Conservation (phyloP, 2,329 filamentous ascomycete species). For the Epicoccum sorghinum region DNA sequence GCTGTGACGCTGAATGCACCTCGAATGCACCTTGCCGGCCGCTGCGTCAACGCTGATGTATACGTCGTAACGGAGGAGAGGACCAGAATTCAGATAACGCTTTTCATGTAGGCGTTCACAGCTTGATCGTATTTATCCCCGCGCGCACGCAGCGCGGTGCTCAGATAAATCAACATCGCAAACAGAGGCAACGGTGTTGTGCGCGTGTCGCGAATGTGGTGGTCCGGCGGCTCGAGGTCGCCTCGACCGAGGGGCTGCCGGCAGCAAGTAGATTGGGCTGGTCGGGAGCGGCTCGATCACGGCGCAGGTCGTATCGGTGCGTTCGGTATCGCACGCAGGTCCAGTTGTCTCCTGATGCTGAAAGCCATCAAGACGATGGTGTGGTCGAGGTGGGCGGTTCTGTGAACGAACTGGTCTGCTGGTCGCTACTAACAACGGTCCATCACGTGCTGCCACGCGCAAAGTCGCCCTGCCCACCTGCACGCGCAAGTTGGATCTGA, state of each 20-base stretch:
- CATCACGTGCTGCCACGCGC: conserved; percentile 10
- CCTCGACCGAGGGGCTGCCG: conserved; percentile 30
- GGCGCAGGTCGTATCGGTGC: background rate
- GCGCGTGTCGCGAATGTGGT: background rate
- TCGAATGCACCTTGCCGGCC: background rate
- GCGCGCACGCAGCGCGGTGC: background rate
- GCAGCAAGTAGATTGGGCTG: conserved; percentile 14
- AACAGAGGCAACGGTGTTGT: background rate
- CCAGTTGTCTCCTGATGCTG: background rate
- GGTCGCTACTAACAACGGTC: conserved; percentile 13
- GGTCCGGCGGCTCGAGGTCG: conserved; percentile 8
- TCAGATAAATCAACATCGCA: too few species aligned
- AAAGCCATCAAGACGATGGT: conserved; percentile 10
- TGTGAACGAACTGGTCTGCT: conserved; percentile 9
- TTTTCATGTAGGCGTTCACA: too few species aligned
- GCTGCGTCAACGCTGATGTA: too few species aligned
- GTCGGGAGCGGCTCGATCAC: background rate
- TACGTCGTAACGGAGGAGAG: too few species aligned
- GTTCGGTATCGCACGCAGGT: conserved; percentile 1
- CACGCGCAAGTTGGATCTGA: too few species aligned
- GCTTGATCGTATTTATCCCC: too few species aligned
- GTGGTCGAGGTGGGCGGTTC: conserved; percentile 11
- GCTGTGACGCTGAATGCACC: background rate
- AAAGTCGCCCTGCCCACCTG: background rate
- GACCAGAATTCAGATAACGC: too few species aligned